Base-by-base conservation (phyloP, 2,329 filamentous ascomycete genomes). In the Penicillium sp. region DNA sequence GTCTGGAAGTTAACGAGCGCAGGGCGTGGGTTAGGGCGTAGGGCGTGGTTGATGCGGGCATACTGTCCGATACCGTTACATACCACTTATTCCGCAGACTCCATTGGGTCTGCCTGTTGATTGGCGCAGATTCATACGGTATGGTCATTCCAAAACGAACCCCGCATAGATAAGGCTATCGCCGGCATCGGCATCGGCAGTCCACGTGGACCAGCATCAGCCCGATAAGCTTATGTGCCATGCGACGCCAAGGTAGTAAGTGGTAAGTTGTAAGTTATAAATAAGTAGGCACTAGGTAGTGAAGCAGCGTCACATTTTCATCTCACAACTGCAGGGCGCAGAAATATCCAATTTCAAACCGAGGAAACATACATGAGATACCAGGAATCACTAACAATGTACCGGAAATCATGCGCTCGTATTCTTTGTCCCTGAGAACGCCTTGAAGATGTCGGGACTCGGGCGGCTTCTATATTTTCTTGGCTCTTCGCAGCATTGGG, bases 121-220 rank as follows among this genome's bases (percentile, higher is more conserved):
- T n/a, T 27, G 24, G 52, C 55, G 55, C 2, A 27, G 5, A 12
- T 12, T 37, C 45, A 50, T 52, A 42, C 32, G 10, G 33, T 48
- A 47, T 27, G 15, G 52, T 57, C 41, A 58, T 42, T 17, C 7
- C n/a, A 48, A 23, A 30, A 47, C 55, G 37, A 12, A 47, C 58
- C 54, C 49, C 68, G 67, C 65, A 56, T 69, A 68, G 64, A 68
- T 64, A 68, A 68, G 68, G 68, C 57, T 69, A 69, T 54, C 58
- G 58, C 64, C 67, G 68, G 67, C 59, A 68, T 67, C 66, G 67
- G 67, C 57, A 37, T 8, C n/a, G n/a, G n/a, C n/a, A n/a, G n/a
- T n/a, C n/a, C n/a, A n/a, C n/a, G n/a, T n/a, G n/a, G n/a, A n/a
- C n/a, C n/a, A n/a, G n/a, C n/a, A n/a, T n/a, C n/a, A n/a, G n/a